phyloP scores from a whole-genome alignment of 2,329 filamentous ascomycete species.

The Gremmenia infestans region DNA sequence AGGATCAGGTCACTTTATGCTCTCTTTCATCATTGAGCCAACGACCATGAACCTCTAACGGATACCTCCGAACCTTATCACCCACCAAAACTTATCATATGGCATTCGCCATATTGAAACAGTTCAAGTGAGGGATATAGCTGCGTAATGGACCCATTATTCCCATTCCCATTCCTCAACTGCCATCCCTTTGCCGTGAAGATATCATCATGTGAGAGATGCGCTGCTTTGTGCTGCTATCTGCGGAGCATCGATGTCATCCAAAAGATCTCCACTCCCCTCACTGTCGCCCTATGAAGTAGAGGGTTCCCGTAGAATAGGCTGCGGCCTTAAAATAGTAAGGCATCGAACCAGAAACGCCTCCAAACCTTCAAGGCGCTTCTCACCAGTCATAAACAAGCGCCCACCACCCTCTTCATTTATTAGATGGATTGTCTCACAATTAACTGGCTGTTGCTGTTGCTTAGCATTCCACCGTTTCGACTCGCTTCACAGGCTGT shows the following conservation, averaged over 20 bases:
- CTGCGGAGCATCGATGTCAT: neutral
- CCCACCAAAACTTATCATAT: too few species aligned
- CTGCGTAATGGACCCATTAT: too few species aligned
- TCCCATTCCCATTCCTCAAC: too few species aligned
- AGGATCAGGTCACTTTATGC: too few species aligned
- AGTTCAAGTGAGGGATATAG: too few species aligned
- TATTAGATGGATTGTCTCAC: neutral
- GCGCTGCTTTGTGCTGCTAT: neutral
- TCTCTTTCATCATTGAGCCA: too few species aligned
- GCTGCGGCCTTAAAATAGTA: neutral
- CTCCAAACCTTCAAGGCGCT: neutral
- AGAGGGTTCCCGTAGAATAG: neutral
- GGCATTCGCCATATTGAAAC: too few species aligned
- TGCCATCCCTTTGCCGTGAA: neutral
- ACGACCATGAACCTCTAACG: too few species aligned
- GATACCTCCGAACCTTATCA: too few species aligned
- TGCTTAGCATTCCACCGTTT: conserved; percentile 9
- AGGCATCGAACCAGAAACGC: neutral
- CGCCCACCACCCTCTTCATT: conserved; percentile 18
- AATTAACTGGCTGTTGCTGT: conserved; percentile 7
- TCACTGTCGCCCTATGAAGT: neutral
- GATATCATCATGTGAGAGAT: neutral
- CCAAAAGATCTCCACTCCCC: neutral
- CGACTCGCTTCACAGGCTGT: conserved; percentile 11
- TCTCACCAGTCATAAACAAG: conserved; percentile 16